Evolutionary conservation across 225 moss, liverwort and hornwort genomes (phyloP).

Genomic region (Sphagnum contortum): DNA sequence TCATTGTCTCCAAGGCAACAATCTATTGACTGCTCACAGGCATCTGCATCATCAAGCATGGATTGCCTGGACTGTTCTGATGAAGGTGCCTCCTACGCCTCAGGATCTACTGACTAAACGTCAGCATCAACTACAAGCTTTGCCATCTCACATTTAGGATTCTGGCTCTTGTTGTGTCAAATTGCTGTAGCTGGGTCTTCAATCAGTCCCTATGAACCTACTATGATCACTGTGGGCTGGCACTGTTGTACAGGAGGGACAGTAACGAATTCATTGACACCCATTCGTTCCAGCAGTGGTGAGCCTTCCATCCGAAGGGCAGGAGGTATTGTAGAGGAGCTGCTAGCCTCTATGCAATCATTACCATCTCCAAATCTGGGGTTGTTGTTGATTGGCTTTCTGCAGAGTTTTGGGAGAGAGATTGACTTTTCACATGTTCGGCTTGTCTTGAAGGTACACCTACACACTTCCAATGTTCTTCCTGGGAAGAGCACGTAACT

Average conservation of each 20-base stretch:
- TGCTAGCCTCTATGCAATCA: slow-evolving; percentile 78
- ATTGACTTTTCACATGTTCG: slow-evolving; percentile 88
- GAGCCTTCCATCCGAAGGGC: slow-evolving; percentile 50
- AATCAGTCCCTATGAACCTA: slow-evolving; percentile 24
- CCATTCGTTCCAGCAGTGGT: slow-evolving; percentile 18
- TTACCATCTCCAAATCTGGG: slow-evolving; percentile 80
- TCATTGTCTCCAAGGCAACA: slow-evolving; percentile 19
- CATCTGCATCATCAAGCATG: slow-evolving; percentile 22
- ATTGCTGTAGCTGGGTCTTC: slow-evolving; percentile 11
- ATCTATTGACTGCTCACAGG: slow-evolving; percentile 35
- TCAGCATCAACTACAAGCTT: too few species aligned
- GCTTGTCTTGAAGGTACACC: slow-evolving; percentile 75
- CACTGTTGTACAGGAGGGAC: background rate
- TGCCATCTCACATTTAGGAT: too few species aligned
- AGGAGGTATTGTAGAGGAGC: slow-evolving; percentile 79
- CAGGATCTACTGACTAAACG: slow-evolving; percentile 9
- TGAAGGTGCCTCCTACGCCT: slow-evolving; percentile 47
- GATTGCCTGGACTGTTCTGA: slow-evolving; percentile 43
- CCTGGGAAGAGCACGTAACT: too few species aligned
- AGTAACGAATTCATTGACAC: slow-evolving; percentile 10
- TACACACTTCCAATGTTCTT: background rate
- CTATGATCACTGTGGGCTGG: too few species aligned
- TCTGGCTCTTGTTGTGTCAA: too few species aligned
- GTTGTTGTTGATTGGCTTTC: slow-evolving; percentile 69
- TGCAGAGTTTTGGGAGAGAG: slow-evolving; percentile 74